Base-by-base conservation (phyloP, 2,329 filamentous ascomycete genomes). In the Nothophoma quercina region DNA sequence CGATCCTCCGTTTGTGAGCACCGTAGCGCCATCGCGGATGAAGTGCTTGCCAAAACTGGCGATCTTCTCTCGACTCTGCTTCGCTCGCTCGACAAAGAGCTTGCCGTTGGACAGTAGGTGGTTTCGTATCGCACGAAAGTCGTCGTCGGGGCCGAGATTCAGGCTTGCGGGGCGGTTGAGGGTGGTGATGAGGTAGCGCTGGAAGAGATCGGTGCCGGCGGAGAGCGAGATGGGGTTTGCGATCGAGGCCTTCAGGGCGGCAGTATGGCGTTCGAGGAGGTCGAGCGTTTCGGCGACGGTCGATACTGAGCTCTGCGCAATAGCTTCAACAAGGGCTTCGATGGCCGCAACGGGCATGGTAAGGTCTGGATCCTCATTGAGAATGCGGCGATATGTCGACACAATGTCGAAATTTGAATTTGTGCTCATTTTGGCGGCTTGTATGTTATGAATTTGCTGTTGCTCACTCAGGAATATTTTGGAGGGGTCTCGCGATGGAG, bases 261-360 rank as follows among this genome's bases (percentile, higher is more conserved):
- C 81, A 42, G 91, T 93, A 71, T 95, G 88, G 38, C 83, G 85
- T 68, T 88, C 87, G 58, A 98, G 85, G 36, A 93, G 85, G 64
- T 93, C 88, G 71, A 98, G 88, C 28, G 93, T 97, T 79, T 99
- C 95, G 77, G 89, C 93, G 66, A 96, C 91, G 51, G 95, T 99
- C 18, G 88, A 89, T 6, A 91, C 88, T 57, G 88, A 87, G 36
- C 88, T 89, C 59, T 89, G 84, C 69, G 88, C 88, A 54, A 98
- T 89, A 55, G 95, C 88, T 69, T 89, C 86, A 63, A 98, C 95
- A 54, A 99, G 83, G 22, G 92, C 88, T 78, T 96, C 91, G 71
- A 96, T 96, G 53, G 93, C 92, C 16, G 95, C 95, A 48, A 99
- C 90, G 58, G 95, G 93, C 85, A 96, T 97, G 28, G 93, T 97